Evolutionary conservation across 2,329 filamentous ascomycete species (phyloP).

Genomic region (Stachybotrys echinatus): DNA sequence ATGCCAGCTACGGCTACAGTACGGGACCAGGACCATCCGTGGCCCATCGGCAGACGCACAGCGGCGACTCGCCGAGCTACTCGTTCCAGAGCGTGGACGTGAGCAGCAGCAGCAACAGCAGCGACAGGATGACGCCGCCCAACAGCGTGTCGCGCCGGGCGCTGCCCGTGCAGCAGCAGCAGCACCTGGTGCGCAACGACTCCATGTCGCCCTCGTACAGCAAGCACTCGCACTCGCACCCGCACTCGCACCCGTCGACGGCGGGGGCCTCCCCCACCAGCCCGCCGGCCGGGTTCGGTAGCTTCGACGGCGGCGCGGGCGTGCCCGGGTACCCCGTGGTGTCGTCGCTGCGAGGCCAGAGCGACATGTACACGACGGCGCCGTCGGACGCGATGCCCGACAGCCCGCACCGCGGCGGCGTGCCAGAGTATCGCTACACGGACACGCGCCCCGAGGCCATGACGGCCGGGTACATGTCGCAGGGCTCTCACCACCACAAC

Average conservation of each 20-base stretch:
- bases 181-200: slow-evolving; percentile 18
- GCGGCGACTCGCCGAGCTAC: slow-evolving; percentile 9
- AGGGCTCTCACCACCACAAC: neutral
- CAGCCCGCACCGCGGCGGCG: slow-evolving; percentile 6
- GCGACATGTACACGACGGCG: slow-evolving; percentile 10
- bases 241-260: too few species aligned
- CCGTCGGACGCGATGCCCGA: neutral
- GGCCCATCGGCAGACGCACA: slow-evolving; percentile 3
- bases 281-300: slow-evolving; percentile 4
- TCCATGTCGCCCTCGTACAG: slow-evolving; percentile 17
- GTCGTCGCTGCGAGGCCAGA: neutral
- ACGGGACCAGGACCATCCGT: slow-evolving; percentile 12
- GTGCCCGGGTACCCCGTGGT: neutral
- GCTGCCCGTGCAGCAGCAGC: neutral
- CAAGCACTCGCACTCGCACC: slow-evolving; percentile 4
- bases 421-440: slow-evolving; percentile 22
- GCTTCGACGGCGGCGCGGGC: slow-evolving; percentile 5
- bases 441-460: slow-evolving; percentile 11
- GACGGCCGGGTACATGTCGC: neutral
- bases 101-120: neutral
- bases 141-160: neutral
- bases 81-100: slow-evolving; percentile 13
- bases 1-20: slow-evolving; percentile 19
- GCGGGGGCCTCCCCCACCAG: slow-evolving; percentile 3
- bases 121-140: neutral